Percentiles rank a stretch among this genome's conserved stretches.
Evolutionary conservation across 108 stramenopile genomes (phyloP).

Genomic region (Nitzschia palea): DNA sequence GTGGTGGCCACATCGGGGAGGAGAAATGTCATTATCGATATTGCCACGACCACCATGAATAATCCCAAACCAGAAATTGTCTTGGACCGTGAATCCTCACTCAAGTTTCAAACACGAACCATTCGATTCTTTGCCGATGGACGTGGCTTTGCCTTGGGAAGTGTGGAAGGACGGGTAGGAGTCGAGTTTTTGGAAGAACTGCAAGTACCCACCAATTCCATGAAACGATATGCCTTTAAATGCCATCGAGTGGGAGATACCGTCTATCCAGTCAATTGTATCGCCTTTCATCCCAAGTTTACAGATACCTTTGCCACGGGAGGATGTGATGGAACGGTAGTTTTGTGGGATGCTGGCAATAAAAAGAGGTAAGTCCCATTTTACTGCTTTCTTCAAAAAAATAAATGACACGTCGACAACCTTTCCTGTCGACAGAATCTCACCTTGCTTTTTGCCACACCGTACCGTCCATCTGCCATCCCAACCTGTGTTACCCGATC

Average conservation of each 20-base stretch:
- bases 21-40: slow-evolving; percentile 56
- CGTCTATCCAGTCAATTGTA: slow-evolving; percentile 96
- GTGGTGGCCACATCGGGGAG: slow-evolving; percentile 73
- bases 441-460: no score
- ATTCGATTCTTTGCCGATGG: slow-evolving; percentile 78
- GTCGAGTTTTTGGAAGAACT: slow-evolving; percentile 85
- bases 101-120: slow-evolving; percentile 86
- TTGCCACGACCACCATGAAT: slow-evolving; percentile 31
- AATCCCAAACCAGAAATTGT: slow-evolving; percentile 27
- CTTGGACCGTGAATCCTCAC: slow-evolving; percentile 77
- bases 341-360: slow-evolving; percentile 88
- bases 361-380: slow-evolving; percentile 58
- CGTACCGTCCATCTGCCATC: no score
- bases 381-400: neutral
- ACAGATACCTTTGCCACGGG: slow-evolving; percentile 91
- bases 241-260: slow-evolving; percentile 93
- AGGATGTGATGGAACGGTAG: slow-evolving; percentile 91
- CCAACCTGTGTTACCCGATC: no score
- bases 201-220: slow-evolving; percentile 41
- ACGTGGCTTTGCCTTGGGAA: slow-evolving; percentile 86
- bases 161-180: slow-evolving; percentile 96
- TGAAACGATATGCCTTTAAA: slow-evolving; percentile 94
- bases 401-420: neutral
- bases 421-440: no score
- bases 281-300: slow-evolving; percentile 88